Evolutionary conservation across 306 rosid genomes (phyloP).

Genomic region (Gastrolobium bilobum): DNA sequence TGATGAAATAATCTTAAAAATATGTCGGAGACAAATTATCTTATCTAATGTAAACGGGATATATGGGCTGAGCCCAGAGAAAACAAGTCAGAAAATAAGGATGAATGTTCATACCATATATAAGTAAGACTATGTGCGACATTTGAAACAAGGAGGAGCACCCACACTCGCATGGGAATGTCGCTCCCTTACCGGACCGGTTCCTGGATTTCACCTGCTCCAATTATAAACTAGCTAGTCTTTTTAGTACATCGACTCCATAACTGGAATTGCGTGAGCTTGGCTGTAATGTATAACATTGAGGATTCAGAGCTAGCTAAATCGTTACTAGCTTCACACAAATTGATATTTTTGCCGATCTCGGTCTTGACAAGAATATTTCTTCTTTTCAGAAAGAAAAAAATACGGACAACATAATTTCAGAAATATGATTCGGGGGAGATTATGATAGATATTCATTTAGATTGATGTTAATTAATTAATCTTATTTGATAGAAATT

Average conservation of each 20-base stretch:
- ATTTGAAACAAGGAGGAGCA: conserved; percentile 18
- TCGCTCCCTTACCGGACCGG: conserved; percentile 53
- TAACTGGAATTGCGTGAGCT: conserved; percentile 5
- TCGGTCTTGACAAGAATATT: too few relatives aligned
- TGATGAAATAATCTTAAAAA: background rate
- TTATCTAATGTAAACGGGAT: conserved; percentile 18
- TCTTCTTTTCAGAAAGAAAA: too few relatives aligned
- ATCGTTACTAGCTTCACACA: background rate
- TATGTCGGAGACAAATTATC: background rate
- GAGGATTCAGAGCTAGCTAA: background rate
- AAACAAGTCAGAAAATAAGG: background rate
- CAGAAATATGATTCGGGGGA: too few relatives aligned
- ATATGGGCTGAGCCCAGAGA: conserved; percentile 46
- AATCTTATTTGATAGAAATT: too few relatives aligned
- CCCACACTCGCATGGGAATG: conserved; percentile 52
- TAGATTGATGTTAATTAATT: too few relatives aligned
- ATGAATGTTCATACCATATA: background rate
- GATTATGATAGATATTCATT: too few relatives aligned
- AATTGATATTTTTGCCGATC: background rate
- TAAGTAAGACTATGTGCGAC: conserved; percentile 41
- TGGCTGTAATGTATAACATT: conserved; percentile 2
- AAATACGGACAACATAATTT: too few relatives aligned
- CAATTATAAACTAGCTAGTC: conserved; percentile 33
- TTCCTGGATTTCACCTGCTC: conserved; percentile 57
- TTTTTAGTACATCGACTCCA: conserved; percentile 24